These are phyloP conservation scores for Talaromyces trachyspermus DNA, from an alignment of 495 filamentous ascomycete genomes.

Conservation along the genomic window DNA sequence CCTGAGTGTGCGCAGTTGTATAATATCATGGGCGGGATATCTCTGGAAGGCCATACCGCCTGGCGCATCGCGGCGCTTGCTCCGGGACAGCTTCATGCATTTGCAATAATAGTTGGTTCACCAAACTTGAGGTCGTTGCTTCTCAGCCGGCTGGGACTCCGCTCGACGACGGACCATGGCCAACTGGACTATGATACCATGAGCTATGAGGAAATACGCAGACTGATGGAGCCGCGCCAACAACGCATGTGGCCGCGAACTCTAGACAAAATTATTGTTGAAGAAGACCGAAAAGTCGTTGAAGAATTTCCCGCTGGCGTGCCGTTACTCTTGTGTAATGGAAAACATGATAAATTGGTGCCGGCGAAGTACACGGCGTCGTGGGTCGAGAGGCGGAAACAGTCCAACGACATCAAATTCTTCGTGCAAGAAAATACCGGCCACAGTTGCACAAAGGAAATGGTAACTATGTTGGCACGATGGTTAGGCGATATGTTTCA, in stretches of 20 bases:
- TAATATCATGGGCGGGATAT: constrained; percentile 1
- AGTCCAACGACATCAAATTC: background rate
- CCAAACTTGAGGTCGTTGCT: background rate
- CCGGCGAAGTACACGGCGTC: constrained; percentile 1
- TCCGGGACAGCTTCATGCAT: constrained; percentile 1
- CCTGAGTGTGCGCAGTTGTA: background rate
- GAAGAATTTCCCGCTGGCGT: background rate
- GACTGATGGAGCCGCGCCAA: background rate
- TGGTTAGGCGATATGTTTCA: constrained; percentile 1
- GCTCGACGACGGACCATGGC: no score
- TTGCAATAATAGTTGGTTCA: background rate
- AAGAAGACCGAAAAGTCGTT: background rate
- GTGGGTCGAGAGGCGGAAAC: background rate
- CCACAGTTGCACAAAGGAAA: constrained; percentile 4
- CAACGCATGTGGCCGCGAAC: background rate
- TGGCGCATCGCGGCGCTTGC: constrained; percentile 2
- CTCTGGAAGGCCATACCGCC: constrained; percentile 2
- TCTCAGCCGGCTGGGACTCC: background rate
- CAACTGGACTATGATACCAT: background rate
- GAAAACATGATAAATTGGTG: background rate
- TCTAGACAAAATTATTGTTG: background rate
- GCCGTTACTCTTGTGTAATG: constrained; percentile 1
- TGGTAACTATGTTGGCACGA: background rate
- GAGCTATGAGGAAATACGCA: background rate
- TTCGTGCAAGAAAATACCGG: constrained; percentile 3